Conservation (phyloP, 139 green algal genomes). For the Mychonastes homosphaera region DNA sequence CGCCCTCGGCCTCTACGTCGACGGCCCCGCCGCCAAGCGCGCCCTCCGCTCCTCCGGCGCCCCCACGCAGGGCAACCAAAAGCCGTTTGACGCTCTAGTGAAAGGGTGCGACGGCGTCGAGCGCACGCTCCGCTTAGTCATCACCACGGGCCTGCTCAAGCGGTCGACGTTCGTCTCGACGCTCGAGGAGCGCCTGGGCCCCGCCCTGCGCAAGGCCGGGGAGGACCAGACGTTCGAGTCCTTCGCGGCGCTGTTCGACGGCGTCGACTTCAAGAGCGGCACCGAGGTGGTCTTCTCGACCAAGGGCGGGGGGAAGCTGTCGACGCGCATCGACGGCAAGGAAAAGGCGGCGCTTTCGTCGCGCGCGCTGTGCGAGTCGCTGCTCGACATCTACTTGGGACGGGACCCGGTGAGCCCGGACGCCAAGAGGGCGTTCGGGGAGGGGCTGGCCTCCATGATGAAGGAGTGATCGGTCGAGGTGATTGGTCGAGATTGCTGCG, state of each 20-base stretch:
- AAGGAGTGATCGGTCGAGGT: no score
- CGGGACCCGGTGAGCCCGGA: slow-evolving; percentile 39
- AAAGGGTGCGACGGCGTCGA: slow-evolving; percentile 23
- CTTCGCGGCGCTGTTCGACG: slow-evolving; percentile 50
- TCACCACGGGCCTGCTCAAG: slow-evolving; percentile 42
- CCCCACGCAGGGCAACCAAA: slow-evolving; percentile 20
- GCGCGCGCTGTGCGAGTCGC: slow-evolving; percentile 27
- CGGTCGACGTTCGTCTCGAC: slow-evolving; percentile 43
- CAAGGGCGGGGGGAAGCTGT: slow-evolving; percentile 31
- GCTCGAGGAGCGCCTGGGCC: slow-evolving; percentile 37
- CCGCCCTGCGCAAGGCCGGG: slow-evolving; percentile 29
- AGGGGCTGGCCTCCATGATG: slow-evolving; percentile 28
- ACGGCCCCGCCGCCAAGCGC: slow-evolving; percentile 31
- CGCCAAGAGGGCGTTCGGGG: slow-evolving; percentile 47
- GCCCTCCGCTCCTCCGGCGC: slow-evolving; percentile 14
- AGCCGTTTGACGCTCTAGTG: slow-evolving; percentile 27
- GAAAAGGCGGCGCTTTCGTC: slow-evolving; percentile 27
- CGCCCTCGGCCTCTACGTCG: slow-evolving; percentile 56
- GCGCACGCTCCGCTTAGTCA: slow-evolving; percentile 55
- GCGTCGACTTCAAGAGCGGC: slow-evolving; percentile 36
- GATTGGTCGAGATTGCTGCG: no score
- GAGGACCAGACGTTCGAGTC: slow-evolving; percentile 18
- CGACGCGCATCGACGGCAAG: slow-evolving; percentile 34
- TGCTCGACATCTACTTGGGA: slow-evolving; percentile 65
- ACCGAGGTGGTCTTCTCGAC: slow-evolving; percentile 42